Conservation (phyloP, 106 monocot genomes). For the Hemerocallis citrina region DNA sequence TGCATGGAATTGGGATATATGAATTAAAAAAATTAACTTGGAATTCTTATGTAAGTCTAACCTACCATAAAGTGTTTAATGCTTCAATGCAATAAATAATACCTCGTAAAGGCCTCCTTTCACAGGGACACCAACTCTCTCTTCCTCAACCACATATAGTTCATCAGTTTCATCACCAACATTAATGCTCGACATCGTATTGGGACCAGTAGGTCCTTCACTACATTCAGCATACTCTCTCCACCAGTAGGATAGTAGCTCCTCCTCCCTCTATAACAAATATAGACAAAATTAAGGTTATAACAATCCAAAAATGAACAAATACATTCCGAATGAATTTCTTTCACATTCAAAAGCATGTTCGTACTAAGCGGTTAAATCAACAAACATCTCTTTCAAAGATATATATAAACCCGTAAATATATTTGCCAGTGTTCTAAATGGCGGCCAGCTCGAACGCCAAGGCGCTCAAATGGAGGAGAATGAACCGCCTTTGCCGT, state of each 20-base stretch:
- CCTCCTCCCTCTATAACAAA: constrained; percentile 72
- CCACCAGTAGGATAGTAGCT: constrained; percentile 88
- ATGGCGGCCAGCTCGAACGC: too few relatives aligned
- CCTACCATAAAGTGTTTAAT: too few relatives aligned
- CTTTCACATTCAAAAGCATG: not conserved
- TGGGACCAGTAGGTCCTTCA: constrained; percentile 59
- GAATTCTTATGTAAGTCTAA: too few relatives aligned
- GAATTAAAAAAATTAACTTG: too few relatives aligned
- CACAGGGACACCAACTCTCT: constrained; percentile 96
- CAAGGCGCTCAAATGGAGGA: too few relatives aligned
- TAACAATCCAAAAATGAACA: not conserved
- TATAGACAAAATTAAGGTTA: not conserved
- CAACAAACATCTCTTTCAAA: not conserved
- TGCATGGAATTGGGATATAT: too few relatives aligned
- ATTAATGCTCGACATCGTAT: constrained; percentile 8
- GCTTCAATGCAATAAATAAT: not conserved
- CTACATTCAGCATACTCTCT: constrained; percentile 95
- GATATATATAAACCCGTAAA: too few relatives aligned
- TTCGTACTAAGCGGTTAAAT: not conserved
- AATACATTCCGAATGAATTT: not conserved
- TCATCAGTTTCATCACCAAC: constrained; percentile 16
- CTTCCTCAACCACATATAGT: constrained; percentile 67
- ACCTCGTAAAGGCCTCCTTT: constrained; percentile 99
- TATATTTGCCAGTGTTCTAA: too few relatives aligned
- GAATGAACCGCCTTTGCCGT: too few relatives aligned